phyloP scores from a whole-genome alignment of 2,329 filamentous ascomycete genomes.

The Hymenotorrendiella dingleyae region DNA sequence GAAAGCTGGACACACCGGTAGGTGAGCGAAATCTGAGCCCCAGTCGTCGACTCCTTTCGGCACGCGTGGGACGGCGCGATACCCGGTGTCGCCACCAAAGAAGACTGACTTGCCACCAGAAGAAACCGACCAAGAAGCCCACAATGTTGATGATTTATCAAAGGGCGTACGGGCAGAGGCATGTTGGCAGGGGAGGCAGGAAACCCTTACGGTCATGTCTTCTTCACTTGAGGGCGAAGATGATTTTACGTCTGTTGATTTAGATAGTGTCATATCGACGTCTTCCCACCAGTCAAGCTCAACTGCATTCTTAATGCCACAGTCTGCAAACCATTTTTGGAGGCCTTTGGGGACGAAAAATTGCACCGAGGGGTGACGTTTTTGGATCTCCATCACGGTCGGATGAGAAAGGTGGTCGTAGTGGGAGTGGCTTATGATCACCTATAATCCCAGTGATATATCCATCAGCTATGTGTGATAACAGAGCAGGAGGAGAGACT shows the following conservation, averaged over 20 bases:
- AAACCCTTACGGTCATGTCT: constrained; percentile 64
- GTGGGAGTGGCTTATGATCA: constrained; percentile 50
- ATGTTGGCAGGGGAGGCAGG: constrained; percentile 82
- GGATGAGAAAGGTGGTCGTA: constrained; percentile 84
- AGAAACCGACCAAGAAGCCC: constrained; percentile 78
- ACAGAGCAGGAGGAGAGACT: too few relatives aligned
- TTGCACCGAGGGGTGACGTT: constrained; percentile 69
- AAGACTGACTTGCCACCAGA: constrained; percentile 74
- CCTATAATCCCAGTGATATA: background rate
- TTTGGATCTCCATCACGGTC: constrained; percentile 64
- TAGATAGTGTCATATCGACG: constrained; percentile 60
- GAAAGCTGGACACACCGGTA: constrained; percentile 78
- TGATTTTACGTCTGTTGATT: constrained; percentile 26
- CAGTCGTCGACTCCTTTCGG: constrained; percentile 65
- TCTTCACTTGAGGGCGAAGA: too few relatives aligned
- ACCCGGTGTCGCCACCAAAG: constrained; percentile 89
- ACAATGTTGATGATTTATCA: constrained; percentile 60
- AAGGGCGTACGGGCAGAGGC: constrained; percentile 61
- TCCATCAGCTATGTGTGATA: too few relatives aligned
- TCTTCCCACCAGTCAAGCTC: constrained; percentile 97
- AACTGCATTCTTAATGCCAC: constrained; percentile 69
- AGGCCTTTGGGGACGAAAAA: constrained; percentile 86
- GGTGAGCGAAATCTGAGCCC: constrained; percentile 54
- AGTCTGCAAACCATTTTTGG: constrained; percentile 70
- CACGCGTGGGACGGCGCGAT: constrained; percentile 67